A percentile compares a stretch with the other conserved stretches of the same genome.
Evolutionary conservation across 192 early-diverging fungal species (phyloP).

Genomic region (Entomortierella lignicola): DNA sequence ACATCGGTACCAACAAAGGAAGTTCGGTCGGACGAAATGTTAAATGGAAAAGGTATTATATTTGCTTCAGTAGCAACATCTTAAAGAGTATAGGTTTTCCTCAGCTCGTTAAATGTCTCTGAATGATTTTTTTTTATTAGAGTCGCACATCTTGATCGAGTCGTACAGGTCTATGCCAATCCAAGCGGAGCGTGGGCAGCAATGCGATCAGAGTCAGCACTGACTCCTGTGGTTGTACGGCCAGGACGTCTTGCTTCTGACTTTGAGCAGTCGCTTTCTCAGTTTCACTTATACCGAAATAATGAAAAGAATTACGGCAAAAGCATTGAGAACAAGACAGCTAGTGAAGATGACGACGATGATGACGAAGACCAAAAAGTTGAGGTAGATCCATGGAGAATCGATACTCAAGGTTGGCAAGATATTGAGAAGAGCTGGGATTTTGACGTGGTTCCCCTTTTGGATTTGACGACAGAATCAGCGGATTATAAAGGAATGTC

Average conservation of each 20-base stretch:
- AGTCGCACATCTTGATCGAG: slow-evolving; percentile 70
- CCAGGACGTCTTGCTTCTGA: slow-evolving; percentile 49
- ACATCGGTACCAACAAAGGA: slow-evolving; percentile 61
- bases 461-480: slow-evolving; percentile 4
- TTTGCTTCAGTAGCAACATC: not conserved
- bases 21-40: slow-evolving; percentile 27
- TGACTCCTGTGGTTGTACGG: slow-evolving; percentile 34
- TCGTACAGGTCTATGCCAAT: slow-evolving; percentile 66
- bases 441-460: slow-evolving; percentile 32
- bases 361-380: slow-evolving; percentile 25
- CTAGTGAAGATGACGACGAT: slow-evolving; percentile 13
- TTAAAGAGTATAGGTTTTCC: too few relatives aligned
- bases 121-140: too few relatives aligned
- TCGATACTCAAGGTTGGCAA: slow-evolving; percentile 33
- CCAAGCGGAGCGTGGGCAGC: slow-evolving; percentile 74
- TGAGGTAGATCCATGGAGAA: slow-evolving; percentile 25
- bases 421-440: slow-evolving; percentile 49
- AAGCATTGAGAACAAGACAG: not conserved
- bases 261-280: slow-evolving; percentile 51
- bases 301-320: slow-evolving; percentile 36
- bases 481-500: not conserved
- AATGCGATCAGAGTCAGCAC: slow-evolving; percentile 62
- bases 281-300: slow-evolving; percentile 38
- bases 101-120: too few relatives aligned
- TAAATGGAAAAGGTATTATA: slow-evolving; percentile 48